Conservation (phyloP, 495 filamentous ascomycete species). For the Entonaema liquescens region DNA sequence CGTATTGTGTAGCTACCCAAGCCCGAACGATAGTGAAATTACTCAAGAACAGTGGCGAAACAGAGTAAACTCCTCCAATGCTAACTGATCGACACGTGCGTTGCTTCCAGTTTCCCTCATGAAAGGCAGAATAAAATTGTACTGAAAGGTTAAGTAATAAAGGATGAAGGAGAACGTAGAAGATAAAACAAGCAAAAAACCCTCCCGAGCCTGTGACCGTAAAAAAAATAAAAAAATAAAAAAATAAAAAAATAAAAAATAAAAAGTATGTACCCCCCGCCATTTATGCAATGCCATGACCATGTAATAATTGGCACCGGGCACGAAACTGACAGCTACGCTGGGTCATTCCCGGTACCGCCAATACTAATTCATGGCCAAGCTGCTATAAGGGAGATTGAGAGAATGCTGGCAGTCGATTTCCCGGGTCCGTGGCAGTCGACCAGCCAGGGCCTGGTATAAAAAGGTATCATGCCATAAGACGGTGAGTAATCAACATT, state of each 20-base stretch:
- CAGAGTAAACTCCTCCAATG: conserved; percentile 42
- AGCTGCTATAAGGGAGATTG: conserved; percentile 4
- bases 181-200: conserved; percentile 26
- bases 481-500: conserved; percentile 6
- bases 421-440: neutral
- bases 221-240: conserved; percentile 8
- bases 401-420: conserved; percentile 2
- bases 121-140: conserved; percentile 20
- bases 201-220: conserved; percentile 28
- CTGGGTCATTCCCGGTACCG: conserved; percentile 3
- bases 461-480: neutral
- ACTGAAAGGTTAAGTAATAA: conserved; percentile 5
- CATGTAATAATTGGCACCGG: conserved; percentile 14
- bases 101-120: conserved; percentile 31
- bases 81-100: conserved; percentile 30
- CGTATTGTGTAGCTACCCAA: conserved; percentile 23
- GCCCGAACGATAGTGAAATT: conserved; percentile 28
- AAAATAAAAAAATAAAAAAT: conserved; percentile 8
- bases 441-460: neutral
- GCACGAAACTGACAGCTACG: conserved; percentile 19
- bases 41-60: conserved; percentile 34
- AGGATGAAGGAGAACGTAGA: conserved; percentile 21
- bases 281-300: conserved; percentile 38
- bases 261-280: conserved; percentile 19
- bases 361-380: conserved; percentile 10